Evolutionary conservation across 108 stramenopile species (phyloP).

Genomic region (Cyclotella baltica): DNA sequence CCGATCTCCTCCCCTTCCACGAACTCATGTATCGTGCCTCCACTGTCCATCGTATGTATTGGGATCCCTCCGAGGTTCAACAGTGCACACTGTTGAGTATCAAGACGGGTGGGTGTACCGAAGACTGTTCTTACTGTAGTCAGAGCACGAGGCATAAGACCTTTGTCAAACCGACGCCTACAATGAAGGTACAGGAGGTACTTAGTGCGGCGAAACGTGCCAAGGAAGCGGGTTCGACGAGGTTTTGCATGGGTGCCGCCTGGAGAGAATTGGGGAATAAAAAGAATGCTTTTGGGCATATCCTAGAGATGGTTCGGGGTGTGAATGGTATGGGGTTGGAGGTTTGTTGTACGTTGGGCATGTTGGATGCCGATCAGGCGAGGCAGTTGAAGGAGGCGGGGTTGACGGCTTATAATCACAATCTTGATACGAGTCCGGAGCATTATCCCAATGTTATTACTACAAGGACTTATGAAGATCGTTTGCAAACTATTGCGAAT

Average conservation of each 20-base stretch:
- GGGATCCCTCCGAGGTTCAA: conserved; percentile 96
- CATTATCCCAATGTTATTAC: conserved; percentile 96
- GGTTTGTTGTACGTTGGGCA: conserved; percentile 97
- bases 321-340: conserved; percentile 95
- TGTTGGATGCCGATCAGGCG: conserved; percentile 96
- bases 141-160: conserved; percentile 96
- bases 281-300: conserved; percentile 97
- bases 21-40: conserved; percentile 96
- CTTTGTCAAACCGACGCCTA: conserved; percentile 97
- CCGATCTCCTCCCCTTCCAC: conserved; percentile 92
- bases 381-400: conserved; percentile 96
- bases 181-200: conserved; percentile 98
- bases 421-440: conserved; percentile 96
- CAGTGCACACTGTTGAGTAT: conserved; percentile 96
- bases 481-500: conserved; percentile 94
- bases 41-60: conserved; percentile 97
- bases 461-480: conserved; percentile 95
- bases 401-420: conserved; percentile 98
- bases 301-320: conserved; percentile 94
- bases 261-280: conserved; percentile 98
- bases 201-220: conserved; percentile 92
- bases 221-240: conserved; percentile 97
- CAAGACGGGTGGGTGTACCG: conserved; percentile 99
- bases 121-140: conserved; percentile 97
- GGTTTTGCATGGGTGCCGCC: conserved; percentile 99